Base-by-base conservation (phyloP, 2,329 filamentous ascomycete genomes). In the Metarhizium humberi region DNA sequence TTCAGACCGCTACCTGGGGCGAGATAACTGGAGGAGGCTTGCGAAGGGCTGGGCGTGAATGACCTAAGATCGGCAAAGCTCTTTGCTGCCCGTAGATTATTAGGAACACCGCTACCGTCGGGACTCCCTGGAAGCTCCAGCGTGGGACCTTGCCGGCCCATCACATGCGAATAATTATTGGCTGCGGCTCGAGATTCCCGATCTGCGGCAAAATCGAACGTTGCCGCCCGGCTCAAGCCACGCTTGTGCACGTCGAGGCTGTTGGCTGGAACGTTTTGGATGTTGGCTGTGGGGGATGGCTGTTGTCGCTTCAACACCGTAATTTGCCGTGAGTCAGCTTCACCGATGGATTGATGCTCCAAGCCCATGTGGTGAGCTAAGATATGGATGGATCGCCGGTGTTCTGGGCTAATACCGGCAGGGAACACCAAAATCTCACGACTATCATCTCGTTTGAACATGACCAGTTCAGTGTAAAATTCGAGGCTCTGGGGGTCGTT, bases 1-100 rank as follows among this genome's bases (percentile, higher is more conserved):
- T 83, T 82, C 55, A 90, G 67, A 32, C 71, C 71, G n/a, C 61
- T 56, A 11, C 63, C 64, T 3, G 71, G 67, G 4, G 65, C 72
- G 30, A 74, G 70, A 68, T 95, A 96, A 75, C 90, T 95, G 6
- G 90, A 90, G 18, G 90, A 90, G 0, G 72, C 69, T 13, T 94
- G 96, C 3, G 89, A 92, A 6, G 94, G 92, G 63, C 92, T 97
- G 11, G 92, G 92, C 16, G 92, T 96, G 73, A 95, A 96, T 1
- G 92, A 95, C 60, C 92, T 88, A 60, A 99, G 76, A 68, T 99
- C 94, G 40, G 92, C 94, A 69, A 96, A 96, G 52, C 92, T 97
- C 77, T 97, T 97, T 59, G 92, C 94, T 32, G 90, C 90, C 47
- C 94, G 87, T 40, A 99, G 82, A 65, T 92, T 92, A 67, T 90